Evolutionary conservation across 305 asterid genomes (phyloP).

Genomic region (Salvia sclarea): DNA sequence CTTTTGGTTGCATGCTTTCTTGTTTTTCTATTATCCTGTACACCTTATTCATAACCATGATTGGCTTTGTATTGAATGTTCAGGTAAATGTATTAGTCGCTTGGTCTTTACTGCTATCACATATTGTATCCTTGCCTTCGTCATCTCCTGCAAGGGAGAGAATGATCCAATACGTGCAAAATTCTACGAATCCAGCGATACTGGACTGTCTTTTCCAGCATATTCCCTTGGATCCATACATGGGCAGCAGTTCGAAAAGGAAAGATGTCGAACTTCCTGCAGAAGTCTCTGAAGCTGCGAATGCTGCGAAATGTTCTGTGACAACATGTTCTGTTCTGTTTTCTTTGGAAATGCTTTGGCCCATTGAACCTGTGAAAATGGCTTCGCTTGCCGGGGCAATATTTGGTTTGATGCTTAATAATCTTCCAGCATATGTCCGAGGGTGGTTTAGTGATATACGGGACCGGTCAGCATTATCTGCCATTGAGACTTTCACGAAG

Average conservation of each 20-base stretch:
- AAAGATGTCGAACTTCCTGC: slow-evolving; percentile 69
- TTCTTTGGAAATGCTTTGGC: slow-evolving; percentile 79
- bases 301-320: slow-evolving; percentile 75
- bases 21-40: neutral
- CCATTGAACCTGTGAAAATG: slow-evolving; percentile 65
- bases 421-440: slow-evolving; percentile 96
- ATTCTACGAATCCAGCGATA: slow-evolving; percentile 62
- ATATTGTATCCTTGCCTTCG: slow-evolving; percentile 72
- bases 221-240: slow-evolving; percentile 69
- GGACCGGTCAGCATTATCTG: slow-evolving; percentile 80
- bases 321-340: slow-evolving; percentile 59
- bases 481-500: slow-evolving; percentile 84
- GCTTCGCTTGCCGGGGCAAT: slow-evolving; percentile 86
- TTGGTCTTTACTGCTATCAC: slow-evolving; percentile 88
- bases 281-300: slow-evolving; percentile 66
- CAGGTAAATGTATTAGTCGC: slow-evolving; percentile 83
- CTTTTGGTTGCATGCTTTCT: slow-evolving; percentile 7
- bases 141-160: slow-evolving; percentile 79
- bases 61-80: slow-evolving; percentile 23
- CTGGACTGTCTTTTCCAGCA: slow-evolving; percentile 92
- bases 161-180: slow-evolving; percentile 81
- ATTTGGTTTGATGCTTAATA: slow-evolving; percentile 86
- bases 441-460: slow-evolving; percentile 90
- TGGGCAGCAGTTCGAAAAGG: slow-evolving; percentile 64
- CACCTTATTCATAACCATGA: slow-evolving; percentile 20